Percentiles rank a stretch among this genome's conserved stretches.
These are phyloP conservation scores for Neonectria punicea DNA, from an alignment of 2,329 filamentous ascomycete species.

Conservation along the genomic window DNA sequence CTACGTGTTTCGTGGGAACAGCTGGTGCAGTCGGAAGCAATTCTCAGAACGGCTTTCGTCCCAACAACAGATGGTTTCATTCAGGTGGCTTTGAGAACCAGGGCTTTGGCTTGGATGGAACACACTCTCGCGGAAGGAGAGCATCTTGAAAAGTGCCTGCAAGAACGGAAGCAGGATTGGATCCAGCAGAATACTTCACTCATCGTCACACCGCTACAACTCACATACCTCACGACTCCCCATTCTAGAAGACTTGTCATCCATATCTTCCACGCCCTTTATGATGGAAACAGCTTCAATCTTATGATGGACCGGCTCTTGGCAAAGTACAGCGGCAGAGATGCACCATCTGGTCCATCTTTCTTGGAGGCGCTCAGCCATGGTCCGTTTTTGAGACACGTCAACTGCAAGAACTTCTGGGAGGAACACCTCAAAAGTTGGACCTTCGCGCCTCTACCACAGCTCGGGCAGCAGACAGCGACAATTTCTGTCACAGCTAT, in stretches of 20 bases:
- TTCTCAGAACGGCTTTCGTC: conserved; percentile 79
- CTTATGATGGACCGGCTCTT: conserved; percentile 71
- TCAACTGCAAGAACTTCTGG: conserved; percentile 72
- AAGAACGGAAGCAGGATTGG: conserved; percentile 61
- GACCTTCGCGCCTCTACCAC: conserved; percentile 24
- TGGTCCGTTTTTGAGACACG: conserved; percentile 70
- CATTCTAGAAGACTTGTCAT: conserved; percentile 61
- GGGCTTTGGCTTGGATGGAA: conserved; percentile 57
- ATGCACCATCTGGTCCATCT: conserved; percentile 52
- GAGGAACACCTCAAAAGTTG: conserved; percentile 59
- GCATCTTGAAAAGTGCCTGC: conserved; percentile 48
- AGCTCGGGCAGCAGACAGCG: conserved; percentile 18
- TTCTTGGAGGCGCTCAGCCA: conserved; percentile 76
- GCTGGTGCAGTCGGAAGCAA: conserved; percentile 63
- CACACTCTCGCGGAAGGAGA: conserved; percentile 42
- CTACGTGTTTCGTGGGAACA: conserved; percentile 68
- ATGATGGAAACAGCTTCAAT: conserved; percentile 83
- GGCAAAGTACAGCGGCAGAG: conserved; percentile 30
- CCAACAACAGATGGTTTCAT: conserved; percentile 79
- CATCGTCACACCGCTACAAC: conserved; percentile 30
- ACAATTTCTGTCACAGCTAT: conserved; percentile 11
- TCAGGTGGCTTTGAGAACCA: conserved; percentile 71
- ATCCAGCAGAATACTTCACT: conserved; percentile 56
- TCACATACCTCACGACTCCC: conserved; percentile 59
- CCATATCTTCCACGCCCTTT: conserved; percentile 85